Evolutionary conservation across 148 eudicot genomes (phyloP), one percentile per base, ranked within the genome.

Genomic region (Rhododendron vialii): DNA sequence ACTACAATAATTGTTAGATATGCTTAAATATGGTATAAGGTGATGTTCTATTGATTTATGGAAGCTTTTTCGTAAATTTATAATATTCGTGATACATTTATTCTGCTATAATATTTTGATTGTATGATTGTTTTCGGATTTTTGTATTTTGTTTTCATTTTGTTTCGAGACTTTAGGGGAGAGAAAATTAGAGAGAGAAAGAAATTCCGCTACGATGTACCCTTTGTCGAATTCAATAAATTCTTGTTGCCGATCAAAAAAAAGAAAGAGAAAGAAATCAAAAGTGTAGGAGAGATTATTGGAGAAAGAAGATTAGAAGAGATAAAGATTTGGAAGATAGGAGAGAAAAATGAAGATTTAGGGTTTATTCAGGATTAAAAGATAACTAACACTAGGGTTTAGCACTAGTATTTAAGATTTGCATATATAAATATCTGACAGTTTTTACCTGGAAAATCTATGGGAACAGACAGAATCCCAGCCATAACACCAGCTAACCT

Each of bases 391-490:
- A 55, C 61, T 55, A 55, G 22, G 6, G 6, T 55, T 55, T 55
- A 17, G 61, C 1, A 55, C 22, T 17, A 1, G 11, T 55, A 55
- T 15, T 55, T 20, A 1, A 22, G 11, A 3, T 67, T 26, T 22
- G 26, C 15, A 26, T 41, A 38, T 24, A 65, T 9, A 65, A 9
- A 1, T 11, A 11, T 67, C 74, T 14, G 33, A 30, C 76, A 71
- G 20, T 71, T 33, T 30, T 71, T 71, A 71, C 76, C 76, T 71
- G 76, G 76, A 71, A 71, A 71, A 33, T 71, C 76, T 71, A 71
- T 33, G 18, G 76, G 76, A 17, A 71, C 36, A 30, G 76, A 30
- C 76, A 71, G 5, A 71, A 71, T 71, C 76, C 76, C 76, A 14
- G 36, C 76, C 36, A 71, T 30, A 4, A 71, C 41, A 33, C 38